Evolutionary conservation across 2,329 filamentous ascomycete genomes (phyloP), one percentile per base, ranked within the genome.

Genomic region (Ophiostoma ips): DNA sequence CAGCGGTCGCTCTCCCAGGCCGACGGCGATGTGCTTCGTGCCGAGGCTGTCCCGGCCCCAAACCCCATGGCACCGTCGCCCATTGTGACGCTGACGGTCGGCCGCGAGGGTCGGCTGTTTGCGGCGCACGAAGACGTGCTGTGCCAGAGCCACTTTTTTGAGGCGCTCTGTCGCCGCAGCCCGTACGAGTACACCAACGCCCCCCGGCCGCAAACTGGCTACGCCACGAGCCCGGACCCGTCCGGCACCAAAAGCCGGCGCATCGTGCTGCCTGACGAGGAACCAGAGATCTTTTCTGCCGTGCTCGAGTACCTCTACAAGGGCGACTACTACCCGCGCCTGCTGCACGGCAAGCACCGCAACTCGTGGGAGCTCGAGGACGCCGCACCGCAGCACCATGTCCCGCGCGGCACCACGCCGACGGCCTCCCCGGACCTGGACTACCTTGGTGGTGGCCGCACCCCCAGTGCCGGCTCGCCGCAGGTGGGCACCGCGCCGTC

Each of bases 301-400:
- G 75, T 95, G 61, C 87, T 95, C 71, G 89, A 95, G 72, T 95
- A 89, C 67, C 80, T 95, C 58, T 95, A 95, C 82, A 94, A 94
- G 73, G 87, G 86, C 58, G 88, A 94, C 75, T 95, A 94, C 71
- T 92, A 85, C 67, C 89, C 89, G 51, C 85, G 87, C 66, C 75
- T 95, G 70, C 64, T 94, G 59, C 86, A 87, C 67, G 85, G 86
- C 77, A 87, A 85, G 75, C 81, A 82, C 66, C 83, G 80, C 64
- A 83, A 86, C 72, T 84, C 83, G 71, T 95, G 86, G 85, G 81
- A 87, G 65, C 85, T 95, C 70, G 87, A 95, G 76, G 83, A 85
- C 66, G 62, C 71, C 19, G 16, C 60, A 58, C 64, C 61, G 58
- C 71, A 76, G 66, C 72, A 73, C 67, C 69, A 67, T 10, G 45